Evolutionary conservation across 2,329 filamentous ascomycete genomes (phyloP), one percentile per base, ranked within the genome.

Genomic region (Chaetomiaceae sp.): DNA sequence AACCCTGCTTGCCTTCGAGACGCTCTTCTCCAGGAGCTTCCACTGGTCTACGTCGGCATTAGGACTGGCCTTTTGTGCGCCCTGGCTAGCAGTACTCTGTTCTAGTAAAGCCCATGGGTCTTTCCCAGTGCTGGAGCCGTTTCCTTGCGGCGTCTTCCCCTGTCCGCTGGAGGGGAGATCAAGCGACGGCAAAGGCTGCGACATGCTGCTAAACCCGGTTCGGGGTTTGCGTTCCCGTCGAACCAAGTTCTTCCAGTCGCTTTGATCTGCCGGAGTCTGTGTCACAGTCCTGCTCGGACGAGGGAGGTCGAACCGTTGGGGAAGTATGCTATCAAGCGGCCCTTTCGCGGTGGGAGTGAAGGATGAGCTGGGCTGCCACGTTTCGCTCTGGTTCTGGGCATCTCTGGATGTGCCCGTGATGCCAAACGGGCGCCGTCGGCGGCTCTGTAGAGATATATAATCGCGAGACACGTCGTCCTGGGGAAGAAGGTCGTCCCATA

Each of bases 221-320:
- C 30, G 29, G 4, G 11, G 4, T 4, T 16, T 45, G 11, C 53
- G 53, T 16, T 48, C 48, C 14, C 53, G 37, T 3, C 53, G 48
- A 5, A 48, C 29, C 8, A 55, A 23, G 14, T 52, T 52, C 40
- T 51, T 51, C 53, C 53, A 55, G 20, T 55, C 53, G 11, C 32
- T 20, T 5, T 50, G 23, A 8, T 49, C 52, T n/a, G 38, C 25
- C 21, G 13, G 18, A 6, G 21, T 20, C 16, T 33, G 47, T 10
- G 33, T 21, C 20, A 32, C 21, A 16, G 34, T 9, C 32, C 34
- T 45, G 23, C n/a, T 44, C 18, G 29, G 8, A n/a, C 47, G 23
- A 21, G 29, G 43, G 25, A 38, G 41, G 4, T 46, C 29, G 14
- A 23, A 21, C 11, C 38, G 30, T 4, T n/a, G n/a, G n/a, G n/a